Percentiles rank a stretch among this genome's conserved stretches.
These are phyloP conservation scores for Eucalyptus pauciflora DNA, from an alignment of 345 rosid species.

Conservation along the genomic window DNA sequence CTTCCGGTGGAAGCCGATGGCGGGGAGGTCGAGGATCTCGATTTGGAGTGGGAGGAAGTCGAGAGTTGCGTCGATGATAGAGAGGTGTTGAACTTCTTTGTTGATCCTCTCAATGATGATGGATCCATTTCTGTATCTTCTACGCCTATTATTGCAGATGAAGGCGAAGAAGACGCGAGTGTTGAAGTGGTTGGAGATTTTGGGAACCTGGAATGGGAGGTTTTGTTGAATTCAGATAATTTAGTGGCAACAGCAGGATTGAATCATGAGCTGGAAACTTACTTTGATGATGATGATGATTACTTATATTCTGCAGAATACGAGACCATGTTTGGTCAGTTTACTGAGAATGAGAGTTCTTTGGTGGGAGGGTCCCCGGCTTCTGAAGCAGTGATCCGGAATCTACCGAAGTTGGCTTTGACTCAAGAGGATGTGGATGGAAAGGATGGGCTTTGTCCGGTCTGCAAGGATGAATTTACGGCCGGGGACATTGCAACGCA, in stretches of 20 bases:
- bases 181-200: constrained; percentile 35
- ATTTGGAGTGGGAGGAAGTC: constrained; percentile 90
- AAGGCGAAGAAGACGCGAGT: constrained; percentile 17
- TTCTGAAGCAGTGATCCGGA: constrained; percentile 36
- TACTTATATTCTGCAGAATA: constrained; percentile 53
- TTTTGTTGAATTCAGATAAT: constrained; percentile 55
- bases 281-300: constrained; percentile 47
- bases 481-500: constrained; percentile 45
- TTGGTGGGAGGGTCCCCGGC: constrained; percentile 61
- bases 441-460: constrained; percentile 46
- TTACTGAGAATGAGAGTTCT: constrained; percentile 51
- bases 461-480: constrained; percentile 70
- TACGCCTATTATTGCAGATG: constrained; percentile 4
- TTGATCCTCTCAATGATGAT: constrained; percentile 23
- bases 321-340: constrained; percentile 67
- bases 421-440: constrained; percentile 33
- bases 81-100: constrained; percentile 31
- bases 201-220: constrained; percentile 69
- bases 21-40: constrained; percentile 22
- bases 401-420: constrained; percentile 40
- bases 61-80: constrained; percentile 54
- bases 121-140: constrained; percentile 42
- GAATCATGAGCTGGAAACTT: constrained; percentile 8
- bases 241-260: constrained; percentile 36
- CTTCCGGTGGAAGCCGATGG: constrained; percentile 6